A percentile compares a stretch with the other conserved stretches of the same genome.
These are phyloP conservation scores for Crataegus laevigata DNA, from an alignment of 306 rosid species.

Conservation along the genomic window DNA sequence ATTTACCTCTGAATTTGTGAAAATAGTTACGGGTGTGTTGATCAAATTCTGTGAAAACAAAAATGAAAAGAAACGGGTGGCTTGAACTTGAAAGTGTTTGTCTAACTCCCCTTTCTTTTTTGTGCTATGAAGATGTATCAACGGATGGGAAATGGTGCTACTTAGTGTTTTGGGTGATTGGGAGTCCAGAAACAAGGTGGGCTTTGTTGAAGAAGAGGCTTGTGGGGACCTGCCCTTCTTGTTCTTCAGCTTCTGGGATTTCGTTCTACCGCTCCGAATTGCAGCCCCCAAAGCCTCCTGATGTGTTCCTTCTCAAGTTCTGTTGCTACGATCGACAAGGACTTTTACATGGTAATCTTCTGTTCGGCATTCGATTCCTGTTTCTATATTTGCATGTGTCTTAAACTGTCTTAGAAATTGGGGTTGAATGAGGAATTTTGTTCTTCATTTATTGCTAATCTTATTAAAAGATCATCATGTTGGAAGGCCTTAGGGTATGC, in stretches of 20 bases:
- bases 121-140: conserved; percentile 56
- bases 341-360: conserved; percentile 68
- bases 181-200: conserved; percentile 74
- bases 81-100: conserved; percentile 1
- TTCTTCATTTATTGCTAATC: neutral
- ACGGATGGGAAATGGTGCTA: conserved; percentile 99
- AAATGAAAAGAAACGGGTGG: neutral
- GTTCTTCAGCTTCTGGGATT: conserved; percentile 78
- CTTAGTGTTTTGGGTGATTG: conserved; percentile 82
- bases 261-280: conserved; percentile 50
- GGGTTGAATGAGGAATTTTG: neutral
- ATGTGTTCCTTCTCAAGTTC: conserved; percentile 73
- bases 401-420: neutral
- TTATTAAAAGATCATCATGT: neutral
- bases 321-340: conserved; percentile 73
- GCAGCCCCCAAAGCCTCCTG: conserved; percentile 67
- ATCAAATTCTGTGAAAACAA: neutral
- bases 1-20: conserved; percentile 1
- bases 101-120: neutral
- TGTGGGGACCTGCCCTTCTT: conserved; percentile 76
- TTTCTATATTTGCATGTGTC: neutral
- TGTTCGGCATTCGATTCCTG: neutral
- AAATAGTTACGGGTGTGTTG: conserved; percentile 4
- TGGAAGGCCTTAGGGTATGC: neutral
- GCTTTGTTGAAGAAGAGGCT: conserved; percentile 73